Evolutionary conservation across 2,329 filamentous ascomycete species (phyloP).

Genomic region (Rutstroemia sydowiana): DNA sequence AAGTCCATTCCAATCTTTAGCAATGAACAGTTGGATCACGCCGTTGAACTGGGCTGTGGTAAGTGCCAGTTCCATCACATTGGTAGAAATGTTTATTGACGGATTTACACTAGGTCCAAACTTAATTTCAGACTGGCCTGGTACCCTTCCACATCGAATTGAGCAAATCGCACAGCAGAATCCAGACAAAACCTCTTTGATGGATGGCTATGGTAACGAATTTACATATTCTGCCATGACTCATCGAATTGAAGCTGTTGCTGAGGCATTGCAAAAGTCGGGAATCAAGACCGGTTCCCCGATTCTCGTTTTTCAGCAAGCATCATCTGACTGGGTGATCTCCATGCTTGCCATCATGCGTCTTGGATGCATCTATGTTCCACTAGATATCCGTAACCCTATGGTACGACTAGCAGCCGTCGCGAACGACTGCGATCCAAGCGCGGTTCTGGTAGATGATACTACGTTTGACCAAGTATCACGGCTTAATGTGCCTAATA

Average conservation of each 20-base stretch:
- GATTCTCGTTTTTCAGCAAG: slow-evolving; percentile 13
- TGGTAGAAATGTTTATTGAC: too few species aligned
- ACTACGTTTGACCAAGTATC: slow-evolving; percentile 15
- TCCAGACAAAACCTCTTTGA: not conserved
- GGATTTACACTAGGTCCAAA: too few species aligned
- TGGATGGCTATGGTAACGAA: not conserved
- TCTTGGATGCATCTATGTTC: slow-evolving; percentile 30
- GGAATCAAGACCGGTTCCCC: not conserved
- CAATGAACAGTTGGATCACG: not conserved
- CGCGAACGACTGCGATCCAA: slow-evolving; percentile 19
- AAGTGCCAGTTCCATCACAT: too few species aligned
- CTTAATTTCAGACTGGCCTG: not conserved
- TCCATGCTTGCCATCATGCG: slow-evolving; percentile 30
- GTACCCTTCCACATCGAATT: not conserved
- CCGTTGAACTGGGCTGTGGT: too few species aligned
- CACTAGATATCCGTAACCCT: slow-evolving; percentile 28
- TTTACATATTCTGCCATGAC: not conserved
- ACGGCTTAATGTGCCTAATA: not conserved
- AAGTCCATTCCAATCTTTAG: not conserved
- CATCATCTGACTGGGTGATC: slow-evolving; percentile 23
- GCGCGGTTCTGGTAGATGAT: slow-evolving; percentile 27
- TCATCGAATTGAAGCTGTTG: not conserved
- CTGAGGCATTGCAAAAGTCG: not conserved
- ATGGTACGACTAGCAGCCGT: slow-evolving; percentile 23
- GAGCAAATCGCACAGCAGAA: not conserved